phyloP scores from a whole-genome alignment of 495 filamentous ascomycete genomes.

The Patellaria atrata region DNA sequence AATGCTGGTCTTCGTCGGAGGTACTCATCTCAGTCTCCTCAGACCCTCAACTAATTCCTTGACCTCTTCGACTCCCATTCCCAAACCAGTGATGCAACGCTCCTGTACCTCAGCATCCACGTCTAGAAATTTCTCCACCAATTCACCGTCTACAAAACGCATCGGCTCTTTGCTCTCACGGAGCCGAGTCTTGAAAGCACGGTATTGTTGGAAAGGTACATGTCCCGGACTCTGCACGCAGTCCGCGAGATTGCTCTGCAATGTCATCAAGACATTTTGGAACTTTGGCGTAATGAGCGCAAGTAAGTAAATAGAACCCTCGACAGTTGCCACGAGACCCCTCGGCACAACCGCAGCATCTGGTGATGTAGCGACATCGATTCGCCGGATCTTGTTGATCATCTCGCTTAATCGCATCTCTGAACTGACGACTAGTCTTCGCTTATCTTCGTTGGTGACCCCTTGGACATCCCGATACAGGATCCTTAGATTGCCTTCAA shows the following conservation, averaged over 20 bases:
- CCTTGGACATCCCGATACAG: slow-evolving; percentile 55
- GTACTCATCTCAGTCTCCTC: slow-evolving; percentile 37
- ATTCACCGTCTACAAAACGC: slow-evolving; percentile 83
- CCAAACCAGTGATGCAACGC: slow-evolving; percentile 40
- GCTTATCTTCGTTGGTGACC: slow-evolving; percentile 57
- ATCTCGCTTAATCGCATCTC: slow-evolving; percentile 82
- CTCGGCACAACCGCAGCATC: slow-evolving; percentile 57
- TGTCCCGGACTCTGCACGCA: slow-evolving; percentile 50
- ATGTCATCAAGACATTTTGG: slow-evolving; percentile 66
- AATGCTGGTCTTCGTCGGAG: no score
- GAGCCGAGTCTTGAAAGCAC: slow-evolving; percentile 59
- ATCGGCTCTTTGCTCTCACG: slow-evolving; percentile 61
- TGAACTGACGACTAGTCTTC: slow-evolving; percentile 53
- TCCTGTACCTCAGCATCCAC: slow-evolving; percentile 47
- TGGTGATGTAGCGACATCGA: slow-evolving; percentile 42
- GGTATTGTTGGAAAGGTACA: slow-evolving; percentile 61
- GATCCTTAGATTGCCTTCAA: slow-evolving; percentile 75
- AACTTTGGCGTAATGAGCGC: slow-evolving; percentile 52
- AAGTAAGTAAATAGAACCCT: slow-evolving; percentile 85
- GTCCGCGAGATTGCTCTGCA: slow-evolving; percentile 59
- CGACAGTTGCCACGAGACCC: slow-evolving; percentile 81
- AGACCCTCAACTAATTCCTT: slow-evolving; percentile 57
- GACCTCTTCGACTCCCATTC: slow-evolving; percentile 37
- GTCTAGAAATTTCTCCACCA: slow-evolving; percentile 75
- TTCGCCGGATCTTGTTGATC: slow-evolving; percentile 67